Base-by-base conservation (phyloP, 2,329 filamentous ascomycete genomes). In the Penicillium sp. region DNA sequence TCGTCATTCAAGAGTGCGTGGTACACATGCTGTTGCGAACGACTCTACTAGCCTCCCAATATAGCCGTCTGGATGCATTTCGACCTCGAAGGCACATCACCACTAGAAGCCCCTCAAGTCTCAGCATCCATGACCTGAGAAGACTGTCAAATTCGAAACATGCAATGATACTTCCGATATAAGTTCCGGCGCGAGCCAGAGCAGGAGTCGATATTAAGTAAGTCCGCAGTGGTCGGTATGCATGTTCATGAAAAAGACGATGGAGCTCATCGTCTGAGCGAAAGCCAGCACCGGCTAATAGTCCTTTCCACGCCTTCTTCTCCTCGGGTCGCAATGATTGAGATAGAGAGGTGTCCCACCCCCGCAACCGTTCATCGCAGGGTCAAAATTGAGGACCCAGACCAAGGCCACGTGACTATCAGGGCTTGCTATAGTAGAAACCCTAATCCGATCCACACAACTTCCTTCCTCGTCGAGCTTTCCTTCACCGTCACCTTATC, bases 391-490 rank as follows among this genome's bases (percentile, higher is more conserved):
- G 18, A 21, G 18, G 18, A 21, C 28, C 42, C 42, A 31, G 36
- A 42, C 46, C 38, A 33, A 24, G 13, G 4, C 16, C 51, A 54
- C 42, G 51, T 64, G 61, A 64, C 49, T 38, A 26, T 16, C 49
- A 63, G 59, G 60, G 59, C 54, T 62, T 56, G 33, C 24, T 18
- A 16, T 43, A 47, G 52, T 47, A 38, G 15, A 60, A 64, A 58
- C 61, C 61, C 61, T 64, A 64, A 62, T 52, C 54, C 54, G 58
- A 61, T 64, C 61, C 61, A 61, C 61, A 64, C 61, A 63, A 53
- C 55, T 46, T 54, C 46, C 49, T 39, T 31, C 46, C 53, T 51
- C 48, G 47, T 54, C 51, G 54, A 56, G 23, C 54, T 61, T 50
- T 52, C 57, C 52, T 52, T 47, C 46, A 46, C 49, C 51, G 51